These are phyloP conservation scores for Lecanicillium sp. DNA, from an alignment of 2,329 filamentous ascomycete genomes.

Conservation along the genomic window DNA sequence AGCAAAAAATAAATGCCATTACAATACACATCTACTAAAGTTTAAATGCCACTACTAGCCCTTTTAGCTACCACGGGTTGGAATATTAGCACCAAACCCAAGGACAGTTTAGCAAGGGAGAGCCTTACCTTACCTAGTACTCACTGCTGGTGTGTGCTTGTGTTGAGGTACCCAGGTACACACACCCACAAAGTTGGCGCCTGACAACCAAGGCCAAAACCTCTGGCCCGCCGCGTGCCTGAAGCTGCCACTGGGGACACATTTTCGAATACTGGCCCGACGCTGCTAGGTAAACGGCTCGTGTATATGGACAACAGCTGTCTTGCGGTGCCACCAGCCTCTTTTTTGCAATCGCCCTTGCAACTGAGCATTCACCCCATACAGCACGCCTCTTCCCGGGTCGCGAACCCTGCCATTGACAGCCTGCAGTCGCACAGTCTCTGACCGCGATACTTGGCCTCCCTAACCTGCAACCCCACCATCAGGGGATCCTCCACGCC, in stretches of 20 bases:
- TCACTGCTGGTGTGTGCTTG: too few species aligned
- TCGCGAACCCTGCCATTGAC: background rate
- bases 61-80: too few species aligned
- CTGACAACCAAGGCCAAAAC: slow-evolving; percentile 4
- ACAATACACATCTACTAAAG: too few species aligned
- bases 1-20: too few species aligned
- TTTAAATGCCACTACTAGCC: too few species aligned
- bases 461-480: slow-evolving; percentile 9
- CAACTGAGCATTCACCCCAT: background rate
- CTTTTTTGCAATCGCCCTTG: background rate
- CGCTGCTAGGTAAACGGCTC: background rate
- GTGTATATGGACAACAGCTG: slow-evolving; percentile 1
- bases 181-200: background rate
- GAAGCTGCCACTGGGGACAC: slow-evolving; percentile 6
- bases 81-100: too few species aligned
- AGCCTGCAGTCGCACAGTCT: too few species aligned
- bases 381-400: background rate
- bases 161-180: too few species aligned
- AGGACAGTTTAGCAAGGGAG: too few species aligned
- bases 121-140: too few species aligned
- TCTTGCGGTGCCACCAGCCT: background rate
- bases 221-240: background rate
- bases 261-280: slow-evolving; percentile 4
- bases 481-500: slow-evolving; percentile 10
- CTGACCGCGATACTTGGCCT: too few species aligned